phyloP scores from a whole-genome alignment of 1,284 basidiomycete genomes.

The Ustilago cynodontis region DNA sequence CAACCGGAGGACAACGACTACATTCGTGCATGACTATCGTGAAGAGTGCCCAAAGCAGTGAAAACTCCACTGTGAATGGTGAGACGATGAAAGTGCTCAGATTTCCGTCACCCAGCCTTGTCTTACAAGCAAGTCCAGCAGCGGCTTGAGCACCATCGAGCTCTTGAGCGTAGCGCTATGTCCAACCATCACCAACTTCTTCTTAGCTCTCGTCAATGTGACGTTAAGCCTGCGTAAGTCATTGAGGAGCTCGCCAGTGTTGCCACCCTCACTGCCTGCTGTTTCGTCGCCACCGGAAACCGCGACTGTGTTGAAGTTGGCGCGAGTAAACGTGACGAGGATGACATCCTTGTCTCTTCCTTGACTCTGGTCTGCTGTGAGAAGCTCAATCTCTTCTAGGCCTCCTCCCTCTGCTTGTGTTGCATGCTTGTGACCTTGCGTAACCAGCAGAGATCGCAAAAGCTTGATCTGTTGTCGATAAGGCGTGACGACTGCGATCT shows the following conservation, averaged over 20 bases:
- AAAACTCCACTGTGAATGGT: too few relatives aligned
- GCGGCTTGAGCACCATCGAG: conserved; percentile 8
- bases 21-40: too few relatives aligned
- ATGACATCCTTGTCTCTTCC: conserved; percentile 79
- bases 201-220: conserved; percentile 70
- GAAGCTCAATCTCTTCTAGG: conserved; percentile 77
- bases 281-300: background rate
- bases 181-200: conserved; percentile 72
- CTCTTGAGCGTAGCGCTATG: conserved; percentile 42
- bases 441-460: conserved; percentile 72
- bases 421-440: background rate
- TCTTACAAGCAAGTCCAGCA: conserved; percentile 4
- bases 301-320: conserved; percentile 22
- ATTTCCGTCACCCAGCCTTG: conserved; percentile 12
- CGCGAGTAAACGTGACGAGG: conserved; percentile 62
- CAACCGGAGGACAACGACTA: too few relatives aligned
- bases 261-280: background rate
- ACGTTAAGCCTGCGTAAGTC: conserved; percentile 64
- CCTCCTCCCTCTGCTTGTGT: background rate
- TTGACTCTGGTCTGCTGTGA: conserved; percentile 95
- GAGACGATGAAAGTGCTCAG: background rate
- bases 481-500: conserved; percentile 89
- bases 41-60: background rate
- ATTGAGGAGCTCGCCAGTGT: conserved; percentile 58
- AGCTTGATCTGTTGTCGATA: conserved; percentile 97